These are phyloP conservation scores for Ustilago nuda DNA, from an alignment of 1,284 basidiomycete species.

Conservation along the genomic window DNA sequence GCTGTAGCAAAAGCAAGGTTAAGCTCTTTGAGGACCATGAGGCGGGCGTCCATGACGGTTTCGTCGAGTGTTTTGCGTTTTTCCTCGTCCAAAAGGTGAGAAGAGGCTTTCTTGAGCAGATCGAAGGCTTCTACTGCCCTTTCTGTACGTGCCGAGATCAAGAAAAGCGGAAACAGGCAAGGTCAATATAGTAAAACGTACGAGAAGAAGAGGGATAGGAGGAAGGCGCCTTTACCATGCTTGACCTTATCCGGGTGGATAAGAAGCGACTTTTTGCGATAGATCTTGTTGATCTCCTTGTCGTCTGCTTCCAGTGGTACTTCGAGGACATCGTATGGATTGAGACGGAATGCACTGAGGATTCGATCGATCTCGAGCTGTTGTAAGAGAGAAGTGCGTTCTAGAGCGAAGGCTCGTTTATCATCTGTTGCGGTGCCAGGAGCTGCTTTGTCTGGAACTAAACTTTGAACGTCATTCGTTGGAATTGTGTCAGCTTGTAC, in stretches of 20 bases:
- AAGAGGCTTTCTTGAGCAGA: constrained; percentile 73
- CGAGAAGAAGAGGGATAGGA: not conserved
- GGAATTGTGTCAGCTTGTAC: not conserved
- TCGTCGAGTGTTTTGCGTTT: constrained; percentile 69
- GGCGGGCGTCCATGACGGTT: constrained; percentile 67
- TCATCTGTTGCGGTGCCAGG: constrained; percentile 14
- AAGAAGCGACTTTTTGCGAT: constrained; percentile 73
- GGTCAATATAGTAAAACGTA: not conserved
- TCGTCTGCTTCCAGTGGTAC: constrained; percentile 71
- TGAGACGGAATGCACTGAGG: constrained; percentile 73
- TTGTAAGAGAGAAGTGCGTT: constrained; percentile 57
- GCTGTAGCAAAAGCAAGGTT: constrained; percentile 67
- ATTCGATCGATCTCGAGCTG: constrained; percentile 72
- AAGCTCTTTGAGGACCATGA: constrained; percentile 69
- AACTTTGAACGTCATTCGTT: not conserved
- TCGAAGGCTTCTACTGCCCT: constrained; percentile 74
- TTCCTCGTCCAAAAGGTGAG: constrained; percentile 66
- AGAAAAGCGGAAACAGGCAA: not conserved
- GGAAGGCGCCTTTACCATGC: constrained; percentile 62
- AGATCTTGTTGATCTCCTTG: constrained; percentile 73
- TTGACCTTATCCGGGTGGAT: constrained; percentile 75
- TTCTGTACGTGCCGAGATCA: constrained; percentile 43
- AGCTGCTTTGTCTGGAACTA: not conserved
- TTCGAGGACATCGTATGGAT: constrained; percentile 74
- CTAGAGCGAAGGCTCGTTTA: constrained; percentile 41